Evolutionary conservation across 2,329 filamentous ascomycete species (phyloP), one percentile per base, ranked within the genome.

Genomic region (Ascochyta viciae-villosae): DNA sequence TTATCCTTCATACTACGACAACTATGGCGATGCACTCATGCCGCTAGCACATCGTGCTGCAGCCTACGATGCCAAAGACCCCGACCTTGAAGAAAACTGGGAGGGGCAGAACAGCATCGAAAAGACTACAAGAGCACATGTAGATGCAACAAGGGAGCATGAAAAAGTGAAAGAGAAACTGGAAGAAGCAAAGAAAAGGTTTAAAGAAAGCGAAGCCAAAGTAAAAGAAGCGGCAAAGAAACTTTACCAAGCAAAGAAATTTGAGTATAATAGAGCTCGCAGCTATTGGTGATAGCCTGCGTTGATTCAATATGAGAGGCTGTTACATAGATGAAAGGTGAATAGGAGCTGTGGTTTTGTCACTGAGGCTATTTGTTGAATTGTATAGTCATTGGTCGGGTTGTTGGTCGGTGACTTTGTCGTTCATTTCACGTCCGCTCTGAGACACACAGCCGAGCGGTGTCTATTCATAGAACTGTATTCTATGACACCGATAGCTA

Each of bases 201-300:
- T 54, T 3, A 26, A 54, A 15, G 45, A 45, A 12, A 33, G 45
- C 33, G 51, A 54, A 35, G 51, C 39, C 4, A 54, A 54, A 26
- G 6, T 49, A n/a, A 27, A 49, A 2, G 40, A 15, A 19, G 51
- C 51, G 3, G 23, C 39, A 5, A 40, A 35, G n/a, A 29, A 27
- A 4, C 22, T 54, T 1, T 24, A 34, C 4, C 40, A 15, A n/a
- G 41, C 22, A 12, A 49, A 44, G 23, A 43, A 12, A 6, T 4
- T 13, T 9, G 37, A 39, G 9, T 39, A 39, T 23, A 6, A 6
- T 9, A 39, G 10, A 23, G 19, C 15, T 9, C 19, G 8, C 10
- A 19, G 37, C 10, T 39, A 39, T 15, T 39, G 37, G 37, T 39
- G 9, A 39, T 12, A 13, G 9, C 10, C 6, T 10, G 7, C 12